Percentiles rank a stretch among this genome's conserved stretches.
These are phyloP conservation scores for Cicer yamashitae DNA, from an alignment of 306 rosid species.

Conservation along the genomic window DNA sequence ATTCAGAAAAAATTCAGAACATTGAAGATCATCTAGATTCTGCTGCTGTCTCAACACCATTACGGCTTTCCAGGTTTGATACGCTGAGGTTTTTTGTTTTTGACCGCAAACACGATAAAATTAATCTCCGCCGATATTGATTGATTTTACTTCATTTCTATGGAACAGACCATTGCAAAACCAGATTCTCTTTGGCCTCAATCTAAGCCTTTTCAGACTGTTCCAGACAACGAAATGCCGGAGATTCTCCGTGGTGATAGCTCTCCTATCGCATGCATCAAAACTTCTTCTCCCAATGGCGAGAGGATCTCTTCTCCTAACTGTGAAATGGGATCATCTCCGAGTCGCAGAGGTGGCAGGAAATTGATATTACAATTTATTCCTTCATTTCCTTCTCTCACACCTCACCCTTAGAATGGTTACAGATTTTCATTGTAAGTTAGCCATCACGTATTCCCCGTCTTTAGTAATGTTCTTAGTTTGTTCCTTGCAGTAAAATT, in stretches of 20 bases:
- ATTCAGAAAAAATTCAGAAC: constrained; percentile 55
- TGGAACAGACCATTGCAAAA: constrained; percentile 60
- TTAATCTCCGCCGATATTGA: background rate
- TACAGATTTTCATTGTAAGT: constrained; percentile 27
- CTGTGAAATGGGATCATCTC: constrained; percentile 65
- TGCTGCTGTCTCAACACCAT: constrained; percentile 64
- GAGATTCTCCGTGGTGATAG: constrained; percentile 59
- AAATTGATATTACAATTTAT: constrained; percentile 87
- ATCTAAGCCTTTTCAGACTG: constrained; percentile 50
- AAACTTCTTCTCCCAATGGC: constrained; percentile 80
- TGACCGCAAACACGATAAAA: constrained; percentile 21
- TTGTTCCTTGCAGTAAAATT: constrained; percentile 36
- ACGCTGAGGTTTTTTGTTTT: constrained; percentile 32
- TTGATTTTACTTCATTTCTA: constrained; percentile 11
- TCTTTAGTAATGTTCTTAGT: constrained; percentile 11
- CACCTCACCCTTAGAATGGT: constrained; percentile 59
- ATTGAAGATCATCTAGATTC: constrained; percentile 64
- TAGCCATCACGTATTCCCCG: background rate
- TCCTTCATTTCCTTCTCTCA: constrained; percentile 84
- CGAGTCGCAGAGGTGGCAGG: constrained; percentile 75
- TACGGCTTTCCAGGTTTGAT: constrained; percentile 66
- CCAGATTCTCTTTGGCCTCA: constrained; percentile 61
- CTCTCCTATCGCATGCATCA: constrained; percentile 66
- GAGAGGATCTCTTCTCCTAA: constrained; percentile 86
- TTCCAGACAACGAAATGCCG: constrained; percentile 63